phyloP scores from a whole-genome alignment of 805 yeast genomes.

The Cyberlindnera americana region DNA sequence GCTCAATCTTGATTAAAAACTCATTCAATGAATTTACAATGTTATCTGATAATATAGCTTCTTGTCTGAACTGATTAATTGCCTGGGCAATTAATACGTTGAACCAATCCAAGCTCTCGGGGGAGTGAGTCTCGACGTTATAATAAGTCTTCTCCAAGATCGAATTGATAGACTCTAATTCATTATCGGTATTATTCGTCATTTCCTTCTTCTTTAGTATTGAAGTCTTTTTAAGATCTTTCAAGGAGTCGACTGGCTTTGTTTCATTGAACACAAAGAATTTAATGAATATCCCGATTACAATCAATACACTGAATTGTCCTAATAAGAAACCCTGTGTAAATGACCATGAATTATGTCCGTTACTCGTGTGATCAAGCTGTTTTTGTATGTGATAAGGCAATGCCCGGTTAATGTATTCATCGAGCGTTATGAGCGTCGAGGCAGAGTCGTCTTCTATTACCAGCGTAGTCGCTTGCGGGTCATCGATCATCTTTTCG shows the following conservation, averaged over 20 bases:
- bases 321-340: conserved; percentile 74
- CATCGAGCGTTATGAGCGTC: conserved; percentile 34
- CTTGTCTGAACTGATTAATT: conserved; percentile 81
- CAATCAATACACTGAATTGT: conserved; percentile 64
- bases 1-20: conserved; percentile 51
- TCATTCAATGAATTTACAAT: conserved; percentile 75
- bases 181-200: conserved; percentile 6
- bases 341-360: conserved; percentile 59
- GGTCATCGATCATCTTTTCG: conserved; percentile 1
- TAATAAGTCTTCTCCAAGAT: conserved; percentile 90
- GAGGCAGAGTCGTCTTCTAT: conserved; percentile 23
- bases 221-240: conserved; percentile 25
- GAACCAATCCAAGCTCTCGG: conserved; percentile 96
- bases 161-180: conserved; percentile 31
- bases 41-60: conserved; percentile 81
- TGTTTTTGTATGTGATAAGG: conserved; percentile 35
- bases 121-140: conserved; percentile 78
- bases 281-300: conserved; percentile 61
- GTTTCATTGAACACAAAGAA: conserved; percentile 76
- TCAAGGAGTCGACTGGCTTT: conserved; percentile 25
- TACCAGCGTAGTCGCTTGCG: conserved; percentile 21
- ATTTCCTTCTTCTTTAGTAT: conserved; percentile 23
- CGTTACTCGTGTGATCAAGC: conserved; percentile 25
- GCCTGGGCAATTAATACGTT: conserved; percentile 92
- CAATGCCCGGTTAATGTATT: conserved; percentile 33